These are phyloP conservation scores for Coriaria nepalensis DNA, from an alignment of 306 rosid genomes.

Conservation along the genomic window DNA sequence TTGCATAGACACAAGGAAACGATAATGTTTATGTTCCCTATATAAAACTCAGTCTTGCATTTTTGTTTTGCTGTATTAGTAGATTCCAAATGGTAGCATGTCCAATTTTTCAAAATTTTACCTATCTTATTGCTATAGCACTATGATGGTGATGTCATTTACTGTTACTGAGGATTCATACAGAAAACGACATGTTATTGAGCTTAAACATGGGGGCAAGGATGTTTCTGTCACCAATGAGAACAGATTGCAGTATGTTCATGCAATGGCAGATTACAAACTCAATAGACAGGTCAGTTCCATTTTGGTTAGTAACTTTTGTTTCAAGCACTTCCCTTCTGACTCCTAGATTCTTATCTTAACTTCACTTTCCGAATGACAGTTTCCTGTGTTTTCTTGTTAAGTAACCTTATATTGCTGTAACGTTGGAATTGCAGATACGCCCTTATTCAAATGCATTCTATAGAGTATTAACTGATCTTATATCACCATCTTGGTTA, in stretches of 20 bases:
- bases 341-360: not conserved
- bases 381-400: conserved; percentile 18
- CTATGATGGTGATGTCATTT: conserved; percentile 72
- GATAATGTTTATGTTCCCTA: conserved; percentile 3
- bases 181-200: conserved; percentile 59
- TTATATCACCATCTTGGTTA: conserved; percentile 93
- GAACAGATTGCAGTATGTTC: conserved; percentile 92
- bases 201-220: conserved; percentile 88
- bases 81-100: no score
- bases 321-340: not conserved
- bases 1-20: conserved; percentile 3
- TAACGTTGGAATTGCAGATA: conserved; percentile 40
- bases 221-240: conserved; percentile 69
- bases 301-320: not conserved
- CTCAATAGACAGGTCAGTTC: conserved; percentile 81
- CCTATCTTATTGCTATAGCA: conserved; percentile 42
- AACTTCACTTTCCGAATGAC: conserved; percentile 6
- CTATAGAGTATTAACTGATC: conserved; percentile 81
- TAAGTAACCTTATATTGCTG: not conserved
- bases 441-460: conserved; percentile 78
- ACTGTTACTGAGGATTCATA: conserved; percentile 93
- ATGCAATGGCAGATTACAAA: conserved; percentile 95
- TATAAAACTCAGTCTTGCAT: not conserved
- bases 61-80: not conserved
- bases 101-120: not conserved